These are phyloP conservation scores for Harringtonia aguacate DNA, from an alignment of 2,329 filamentous ascomycete genomes.

Conservation along the genomic window DNA sequence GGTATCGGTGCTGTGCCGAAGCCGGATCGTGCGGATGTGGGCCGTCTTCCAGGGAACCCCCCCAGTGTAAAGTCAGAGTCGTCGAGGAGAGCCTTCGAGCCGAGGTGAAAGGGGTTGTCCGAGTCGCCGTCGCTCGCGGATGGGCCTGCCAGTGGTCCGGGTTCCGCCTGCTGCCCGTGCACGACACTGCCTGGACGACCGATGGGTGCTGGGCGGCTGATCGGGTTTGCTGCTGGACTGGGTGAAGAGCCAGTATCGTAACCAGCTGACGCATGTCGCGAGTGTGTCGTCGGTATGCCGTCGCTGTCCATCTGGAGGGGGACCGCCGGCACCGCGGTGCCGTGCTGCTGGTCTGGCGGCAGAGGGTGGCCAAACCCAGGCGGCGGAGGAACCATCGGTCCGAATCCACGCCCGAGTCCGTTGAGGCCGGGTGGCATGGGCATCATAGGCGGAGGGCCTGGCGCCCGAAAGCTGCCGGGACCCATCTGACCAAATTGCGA, in stretches of 20 bases:
- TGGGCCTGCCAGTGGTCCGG: conserved; percentile 12
- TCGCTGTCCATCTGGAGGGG: conserved; percentile 20
- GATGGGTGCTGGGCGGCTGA: conserved; percentile 76
- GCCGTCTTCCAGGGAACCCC: conserved; percentile 18
- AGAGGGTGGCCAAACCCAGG: conserved; percentile 40
- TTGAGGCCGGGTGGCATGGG: conserved; percentile 41
- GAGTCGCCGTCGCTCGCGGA: conserved; percentile 46
- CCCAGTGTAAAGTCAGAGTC: conserved; percentile 53
- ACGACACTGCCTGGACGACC: conserved; percentile 70
- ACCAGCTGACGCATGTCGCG: conserved; percentile 62
- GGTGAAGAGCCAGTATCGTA: conserved; percentile 43
- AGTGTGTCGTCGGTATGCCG: conserved; percentile 47
- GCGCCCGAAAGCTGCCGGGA: conserved; percentile 1
- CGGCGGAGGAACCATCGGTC: conserved; percentile 36
- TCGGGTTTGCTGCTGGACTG: conserved; percentile 52
- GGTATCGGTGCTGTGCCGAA: conserved; percentile 10
- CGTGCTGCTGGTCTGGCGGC: conserved; percentile 23
- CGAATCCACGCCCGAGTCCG: conserved; percentile 32
- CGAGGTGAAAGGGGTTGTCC: conserved; percentile 58
- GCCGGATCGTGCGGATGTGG: conserved; percentile 5
- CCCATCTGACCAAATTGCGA: conserved; percentile 1
- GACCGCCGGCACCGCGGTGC: conserved; percentile 1
- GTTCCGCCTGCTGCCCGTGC: conserved; percentile 33
- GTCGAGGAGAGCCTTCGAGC: conserved; percentile 78
- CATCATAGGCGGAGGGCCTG: conserved; percentile 39